Percentiles rank a stretch among this genome's conserved stretches.
Evolutionary conservation across 495 filamentous ascomycete species (phyloP).

Genomic region (Aspergillus wentii): DNA sequence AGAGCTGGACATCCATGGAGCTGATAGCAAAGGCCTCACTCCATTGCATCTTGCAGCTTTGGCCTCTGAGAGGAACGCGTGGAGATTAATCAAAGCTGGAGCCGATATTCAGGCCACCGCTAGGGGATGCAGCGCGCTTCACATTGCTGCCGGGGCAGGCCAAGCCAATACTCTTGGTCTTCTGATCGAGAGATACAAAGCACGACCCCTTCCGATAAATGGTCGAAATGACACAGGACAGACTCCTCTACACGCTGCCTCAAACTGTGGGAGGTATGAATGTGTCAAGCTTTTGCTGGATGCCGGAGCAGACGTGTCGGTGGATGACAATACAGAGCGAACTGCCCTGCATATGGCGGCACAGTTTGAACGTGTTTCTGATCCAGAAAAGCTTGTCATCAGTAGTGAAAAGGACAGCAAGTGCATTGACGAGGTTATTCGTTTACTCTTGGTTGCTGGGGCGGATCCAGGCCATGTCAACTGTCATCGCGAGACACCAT

Average conservation of each 20-base stretch:
- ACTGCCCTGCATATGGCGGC: neutral
- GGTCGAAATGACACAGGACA: neutral
- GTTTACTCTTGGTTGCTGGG: neutral
- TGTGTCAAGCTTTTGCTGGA: neutral
- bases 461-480: neutral
- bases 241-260: neutral
- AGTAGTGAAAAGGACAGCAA: neutral
- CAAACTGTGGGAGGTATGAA: neutral
- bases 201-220: neutral
- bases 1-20: conserved; percentile 1
- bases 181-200: neutral
- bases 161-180: neutral
- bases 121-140: neutral
- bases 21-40: conserved; percentile 1
- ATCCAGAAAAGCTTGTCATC: too few species aligned
- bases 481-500: neutral
- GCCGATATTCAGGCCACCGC: neutral
- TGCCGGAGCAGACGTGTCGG: neutral
- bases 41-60: neutral
- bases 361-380: neutral
- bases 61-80: neutral
- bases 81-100: neutral
- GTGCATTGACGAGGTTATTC: neutral
- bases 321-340: neutral
- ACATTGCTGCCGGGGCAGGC: neutral